Percentiles rank a stretch among this genome's conserved stretches.
These are phyloP conservation scores for Mangifera indica DNA, from an alignment of 345 rosid genomes.

Conservation along the genomic window DNA sequence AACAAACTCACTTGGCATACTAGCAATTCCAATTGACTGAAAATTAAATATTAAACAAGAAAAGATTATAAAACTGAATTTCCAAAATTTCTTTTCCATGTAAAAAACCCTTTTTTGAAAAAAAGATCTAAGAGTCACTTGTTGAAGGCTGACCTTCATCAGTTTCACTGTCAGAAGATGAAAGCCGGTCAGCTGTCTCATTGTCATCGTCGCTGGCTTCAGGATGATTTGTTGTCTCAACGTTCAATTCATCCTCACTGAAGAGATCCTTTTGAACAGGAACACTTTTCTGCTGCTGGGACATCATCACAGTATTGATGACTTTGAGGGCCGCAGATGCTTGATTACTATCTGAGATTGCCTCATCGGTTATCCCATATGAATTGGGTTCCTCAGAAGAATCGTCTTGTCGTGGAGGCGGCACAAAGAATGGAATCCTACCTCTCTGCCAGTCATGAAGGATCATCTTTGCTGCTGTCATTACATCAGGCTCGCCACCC, in stretches of 20 bases:
- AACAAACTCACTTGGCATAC: background rate
- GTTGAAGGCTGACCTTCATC: background rate
- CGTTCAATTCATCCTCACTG: conserved; percentile 56
- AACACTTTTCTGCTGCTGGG: conserved; percentile 69
- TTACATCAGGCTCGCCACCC: conserved; percentile 93
- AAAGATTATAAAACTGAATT: background rate
- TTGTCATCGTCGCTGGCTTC: conserved; percentile 1
- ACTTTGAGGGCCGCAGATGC: conserved; percentile 73
- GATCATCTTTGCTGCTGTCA: conserved; percentile 86
- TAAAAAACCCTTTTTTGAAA: too few relatives aligned
- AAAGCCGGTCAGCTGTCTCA: background rate
- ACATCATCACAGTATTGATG: conserved; percentile 65
- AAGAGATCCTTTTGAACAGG: conserved; percentile 82
- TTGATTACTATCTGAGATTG: conserved; percentile 42
- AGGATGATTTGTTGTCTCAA: conserved; percentile 26
- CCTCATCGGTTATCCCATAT: conserved; percentile 44
- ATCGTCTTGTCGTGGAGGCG: conserved; percentile 52
- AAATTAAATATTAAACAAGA: too few relatives aligned
- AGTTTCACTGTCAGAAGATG: background rate
- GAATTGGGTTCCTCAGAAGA: conserved; percentile 34
- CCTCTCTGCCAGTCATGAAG: conserved; percentile 99
- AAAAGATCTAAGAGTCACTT: background rate
- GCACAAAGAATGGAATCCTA: conserved; percentile 79
- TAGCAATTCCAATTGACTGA: too few relatives aligned
- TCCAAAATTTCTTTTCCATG: background rate